Evolutionary conservation across 345 rosid genomes (phyloP).

Genomic region (Hypericum perforatum): DNA sequence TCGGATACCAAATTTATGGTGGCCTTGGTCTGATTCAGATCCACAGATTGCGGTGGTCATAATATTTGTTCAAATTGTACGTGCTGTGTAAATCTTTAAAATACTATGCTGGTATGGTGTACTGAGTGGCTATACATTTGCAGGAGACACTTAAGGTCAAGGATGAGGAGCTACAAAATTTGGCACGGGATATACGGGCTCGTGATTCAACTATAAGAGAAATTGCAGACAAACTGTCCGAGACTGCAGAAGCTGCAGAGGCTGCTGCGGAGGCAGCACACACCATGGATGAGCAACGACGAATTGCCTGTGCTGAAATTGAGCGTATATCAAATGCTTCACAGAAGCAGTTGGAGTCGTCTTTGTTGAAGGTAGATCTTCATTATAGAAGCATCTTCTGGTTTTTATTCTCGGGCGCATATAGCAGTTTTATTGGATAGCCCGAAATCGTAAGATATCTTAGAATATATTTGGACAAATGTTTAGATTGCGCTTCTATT

Average conservation of each 20-base stretch:
- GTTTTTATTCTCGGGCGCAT: neutral
- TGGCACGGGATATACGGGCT: slow-evolving; percentile 82
- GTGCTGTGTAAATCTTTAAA: too few species aligned
- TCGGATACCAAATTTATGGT: too few species aligned
- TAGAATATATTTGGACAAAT: too few species aligned
- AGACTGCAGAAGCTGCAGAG: slow-evolving; percentile 99
- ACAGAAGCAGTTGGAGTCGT: slow-evolving; percentile 47
- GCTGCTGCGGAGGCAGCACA: slow-evolving; percentile 94
- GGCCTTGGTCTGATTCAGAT: too few species aligned
- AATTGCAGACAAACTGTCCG: slow-evolving; percentile 78
- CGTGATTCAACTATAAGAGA: slow-evolving; percentile 85
- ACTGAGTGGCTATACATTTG: slow-evolving; percentile 5
- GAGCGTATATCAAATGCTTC: slow-evolving; percentile 57
- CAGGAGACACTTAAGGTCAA: slow-evolving; percentile 93
- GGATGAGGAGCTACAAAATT: slow-evolving; percentile 89
- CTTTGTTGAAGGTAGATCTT: slow-evolving; percentile 44
- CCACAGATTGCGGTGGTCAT: too few species aligned
- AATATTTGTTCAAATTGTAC: too few species aligned
- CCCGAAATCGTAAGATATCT: too few species aligned
- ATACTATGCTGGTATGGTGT: too few species aligned
- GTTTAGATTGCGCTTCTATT: neutral
- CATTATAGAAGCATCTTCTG: neutral
- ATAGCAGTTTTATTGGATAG: neutral
- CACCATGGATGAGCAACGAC: slow-evolving; percentile 86
- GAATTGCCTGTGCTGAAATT: slow-evolving; percentile 61